Evolutionary conservation across 208 protist genomes (phyloP), one percentile per base, ranked within the genome.

Genomic region (Phytomonas francai): DNA sequence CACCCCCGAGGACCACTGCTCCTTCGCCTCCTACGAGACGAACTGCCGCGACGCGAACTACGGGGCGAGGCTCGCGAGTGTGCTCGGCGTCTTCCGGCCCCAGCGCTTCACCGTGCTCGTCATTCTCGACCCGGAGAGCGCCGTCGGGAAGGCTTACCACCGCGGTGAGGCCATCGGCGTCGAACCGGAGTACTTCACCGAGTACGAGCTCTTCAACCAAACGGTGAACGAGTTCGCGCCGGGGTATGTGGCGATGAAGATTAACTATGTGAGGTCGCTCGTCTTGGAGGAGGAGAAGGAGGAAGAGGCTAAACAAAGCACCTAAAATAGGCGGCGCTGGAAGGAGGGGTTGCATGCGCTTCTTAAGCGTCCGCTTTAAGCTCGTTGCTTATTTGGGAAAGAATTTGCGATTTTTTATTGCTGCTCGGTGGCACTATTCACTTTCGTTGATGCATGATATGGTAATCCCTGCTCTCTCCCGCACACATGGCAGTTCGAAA

Each of bases 21-120:
- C 83, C 29, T 98, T 97, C 70, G 96, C 89, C 19, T 95, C 86
- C 19, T 98, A 97, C 79, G 94, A 98, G 71, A 98, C 96, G 25
- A 98, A 98, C 81, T 83, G 68, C 36, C 73, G 72, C 9, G 83
- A 76, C 9, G 74, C 69, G 8, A 85, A 92, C 70, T 92, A 90
- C 76, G 71, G 73, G 16, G 80, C 79, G 33, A 76, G 84, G 12
- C 80, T 92, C 57, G 36, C 65, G 12, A 89, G 78, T 51, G 85
- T 93, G 9, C 76, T 93, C 28, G 66, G 78, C 39, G 87, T 93
- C 0, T 95, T 95, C 61, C 60, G 78, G 0, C 90, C 90, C 29
- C 72, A 85, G 77, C 85, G 90, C 33, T 95, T 95, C 77, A 90
- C 87, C 32, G 81, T 95, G 62, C 90, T 93, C 73, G 84, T 92